Evolutionary conservation across 148 eudicot genomes (phyloP), one percentile per base, ranked within the genome.

Genomic region (Rhododendron kiyosumense): DNA sequence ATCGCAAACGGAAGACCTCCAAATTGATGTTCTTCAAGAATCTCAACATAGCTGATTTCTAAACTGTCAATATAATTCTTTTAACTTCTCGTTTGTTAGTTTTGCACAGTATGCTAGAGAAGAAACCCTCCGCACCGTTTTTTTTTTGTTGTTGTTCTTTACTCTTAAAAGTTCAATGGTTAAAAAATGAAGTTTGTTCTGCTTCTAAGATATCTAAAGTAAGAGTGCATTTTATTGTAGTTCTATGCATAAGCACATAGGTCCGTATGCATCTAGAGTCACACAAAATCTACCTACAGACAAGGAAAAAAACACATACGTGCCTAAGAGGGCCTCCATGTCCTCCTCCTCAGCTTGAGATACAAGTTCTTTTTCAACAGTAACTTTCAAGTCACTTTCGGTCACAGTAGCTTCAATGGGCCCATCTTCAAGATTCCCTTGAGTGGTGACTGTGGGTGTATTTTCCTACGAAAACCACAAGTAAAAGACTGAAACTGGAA

Each of bases 311-410:
- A 75, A 88, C 49, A 89, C 96, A 90, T 97, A 97, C 99, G 96
- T 94, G 92, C 93, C 95, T 86, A 97, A 93, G 87, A 97, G 95
- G 86, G 99, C 98, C 92, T 97, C 99, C 99, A 97, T 95, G 79
- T 97, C 99, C 87, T 96, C 99, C 89, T 96, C 99, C 90, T 95
- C 99, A 22, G 95, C 98, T 89, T 95, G 96, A 83, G 94, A 93
- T 63, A 97, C 99, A 67, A 97, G 94, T 83, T 95, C 99, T 88
- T 90, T 97, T 90, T 95, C 99, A 91, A 97, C 98, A 73, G 96
- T 94, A 61, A 94, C 99, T 89, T 91, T 92, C 93, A 89, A 45
- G 80, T 94, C 98, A 43, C 85, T 86, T 83, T 94, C 96, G 73
- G 91, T 81, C 75, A 83, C 90, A 78, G 85, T 85, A 86, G 90